These are phyloP conservation scores for Garcia nutans DNA, from an alignment of 345 rosid genomes.

Conservation along the genomic window DNA sequence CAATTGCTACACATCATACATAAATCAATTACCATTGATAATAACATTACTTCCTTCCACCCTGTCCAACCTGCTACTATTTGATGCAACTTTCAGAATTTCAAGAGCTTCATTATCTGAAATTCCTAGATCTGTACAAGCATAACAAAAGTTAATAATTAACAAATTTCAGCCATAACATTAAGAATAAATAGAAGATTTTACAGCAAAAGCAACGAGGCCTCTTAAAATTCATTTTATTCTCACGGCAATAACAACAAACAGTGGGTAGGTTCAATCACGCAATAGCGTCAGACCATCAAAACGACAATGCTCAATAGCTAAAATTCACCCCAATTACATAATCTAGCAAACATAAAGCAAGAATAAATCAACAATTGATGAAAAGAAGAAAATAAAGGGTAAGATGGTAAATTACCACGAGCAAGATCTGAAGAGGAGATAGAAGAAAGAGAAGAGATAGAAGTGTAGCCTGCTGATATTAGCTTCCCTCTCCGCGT, in stretches of 20 bases:
- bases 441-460: slow-evolving; percentile 52
- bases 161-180: background rate
- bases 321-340: background rate
- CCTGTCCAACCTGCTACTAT: slow-evolving; percentile 15
- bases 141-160: background rate
- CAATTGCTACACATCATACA: background rate
- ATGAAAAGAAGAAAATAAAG: background rate
- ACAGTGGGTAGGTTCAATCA: slow-evolving; percentile 25
- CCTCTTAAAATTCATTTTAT: background rate
- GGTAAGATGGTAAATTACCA: slow-evolving; percentile 31
- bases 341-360: background rate
- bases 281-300: background rate
- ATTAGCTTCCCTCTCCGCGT: slow-evolving; percentile 67
- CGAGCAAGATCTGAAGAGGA: slow-evolving; percentile 58
- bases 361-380: background rate
- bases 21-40: slow-evolving; percentile 42
- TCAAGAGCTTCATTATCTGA: slow-evolving; percentile 60
- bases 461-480: slow-evolving; percentile 60
- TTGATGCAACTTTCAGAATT: slow-evolving; percentile 48
- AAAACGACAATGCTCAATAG: too few species aligned
- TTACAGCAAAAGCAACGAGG: background rate
- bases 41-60: slow-evolving; percentile 31
- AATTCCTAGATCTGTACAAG: slow-evolving; percentile 45
- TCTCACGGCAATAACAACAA: slow-evolving; percentile 25
- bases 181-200: background rate